Evolutionary conservation across 2,329 filamentous ascomycete genomes (phyloP).

Genomic region (Nemania bipapillata): DNA sequence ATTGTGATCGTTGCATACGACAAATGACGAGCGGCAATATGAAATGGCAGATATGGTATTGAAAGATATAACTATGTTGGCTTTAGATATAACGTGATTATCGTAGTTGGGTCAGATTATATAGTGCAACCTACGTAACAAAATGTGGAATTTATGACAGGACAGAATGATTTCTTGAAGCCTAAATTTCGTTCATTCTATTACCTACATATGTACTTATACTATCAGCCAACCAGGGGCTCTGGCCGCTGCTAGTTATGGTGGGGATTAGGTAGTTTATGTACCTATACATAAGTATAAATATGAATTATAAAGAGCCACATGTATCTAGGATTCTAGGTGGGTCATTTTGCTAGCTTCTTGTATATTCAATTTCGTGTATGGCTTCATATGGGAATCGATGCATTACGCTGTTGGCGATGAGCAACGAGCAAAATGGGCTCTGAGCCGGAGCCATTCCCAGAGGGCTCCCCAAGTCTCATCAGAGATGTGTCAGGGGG

Average conservation of each 20-base stretch:
- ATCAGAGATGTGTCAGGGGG: conserved; percentile 53
- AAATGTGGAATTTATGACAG: too few relatives aligned
- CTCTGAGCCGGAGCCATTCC: conserved; percentile 52
- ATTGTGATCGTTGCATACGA: too few relatives aligned
- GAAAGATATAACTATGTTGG: not conserved
- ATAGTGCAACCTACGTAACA: too few relatives aligned
- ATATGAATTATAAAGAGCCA: too few relatives aligned
- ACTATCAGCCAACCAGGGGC: not conserved
- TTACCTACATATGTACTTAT: not conserved
- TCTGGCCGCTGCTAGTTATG: not conserved
- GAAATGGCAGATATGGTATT: not conserved
- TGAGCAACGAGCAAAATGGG: conserved; percentile 46
- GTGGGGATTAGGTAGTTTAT: not conserved
- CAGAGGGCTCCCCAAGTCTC: conserved; percentile 49
- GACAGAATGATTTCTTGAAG: too few relatives aligned
- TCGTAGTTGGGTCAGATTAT: too few relatives aligned
- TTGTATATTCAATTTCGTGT: not conserved
- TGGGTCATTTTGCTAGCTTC: not conserved
- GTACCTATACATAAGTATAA: not conserved
- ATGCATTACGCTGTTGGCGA: not conserved
- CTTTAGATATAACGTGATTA: not conserved
- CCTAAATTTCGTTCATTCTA: too few relatives aligned
- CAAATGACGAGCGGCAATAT: too few relatives aligned
- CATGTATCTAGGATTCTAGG: too few relatives aligned
- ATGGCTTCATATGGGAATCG: not conserved